A percentile compares a stretch with the other conserved stretches of the same genome.
phyloP scores from a whole-genome alignment of 805 yeast species.

The Candida morakotiae region DNA sequence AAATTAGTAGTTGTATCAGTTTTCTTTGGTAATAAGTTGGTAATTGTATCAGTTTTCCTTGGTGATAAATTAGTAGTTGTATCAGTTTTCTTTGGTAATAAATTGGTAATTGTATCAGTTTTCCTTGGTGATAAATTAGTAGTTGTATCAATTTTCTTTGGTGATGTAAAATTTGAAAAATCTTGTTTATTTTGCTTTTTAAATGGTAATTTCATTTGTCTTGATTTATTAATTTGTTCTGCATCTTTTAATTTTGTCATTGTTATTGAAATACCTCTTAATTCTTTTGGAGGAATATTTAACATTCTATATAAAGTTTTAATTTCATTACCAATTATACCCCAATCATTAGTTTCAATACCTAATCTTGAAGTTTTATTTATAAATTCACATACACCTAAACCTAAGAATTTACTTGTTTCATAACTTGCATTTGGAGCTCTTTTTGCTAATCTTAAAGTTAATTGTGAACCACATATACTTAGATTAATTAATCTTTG shows the following conservation, averaged over 20 bases:
- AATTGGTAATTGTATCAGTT: background rate
- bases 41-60: background rate
- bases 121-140: background rate
- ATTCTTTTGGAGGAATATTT: constrained; percentile 58
- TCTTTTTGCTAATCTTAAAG: constrained; percentile 63
- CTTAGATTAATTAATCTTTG: constrained; percentile 45
- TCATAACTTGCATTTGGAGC: constrained; percentile 65
- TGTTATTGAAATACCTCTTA: constrained; percentile 77
- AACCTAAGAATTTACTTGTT: constrained; percentile 78
- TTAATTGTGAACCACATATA: constrained; percentile 52
- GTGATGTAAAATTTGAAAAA: background rate
- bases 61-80: background rate
- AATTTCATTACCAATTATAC: constrained; percentile 57
- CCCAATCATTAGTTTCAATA: constrained; percentile 54
- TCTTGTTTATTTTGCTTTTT: constrained; percentile 10
- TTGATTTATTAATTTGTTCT: constrained; percentile 15
- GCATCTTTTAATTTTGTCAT: constrained; percentile 53
- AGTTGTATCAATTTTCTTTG: background rate
- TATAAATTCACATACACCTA: constrained; percentile 71
- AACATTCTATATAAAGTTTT: constrained; percentile 53
- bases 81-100: too few relatives aligned
- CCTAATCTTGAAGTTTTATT: constrained; percentile 61
- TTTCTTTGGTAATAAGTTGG: too few relatives aligned
- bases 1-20: too few relatives aligned
- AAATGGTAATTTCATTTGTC: constrained; percentile 23